Conservation (phyloP, 2,329 filamentous ascomycete species). For the Huntiella abstrusa region DNA sequence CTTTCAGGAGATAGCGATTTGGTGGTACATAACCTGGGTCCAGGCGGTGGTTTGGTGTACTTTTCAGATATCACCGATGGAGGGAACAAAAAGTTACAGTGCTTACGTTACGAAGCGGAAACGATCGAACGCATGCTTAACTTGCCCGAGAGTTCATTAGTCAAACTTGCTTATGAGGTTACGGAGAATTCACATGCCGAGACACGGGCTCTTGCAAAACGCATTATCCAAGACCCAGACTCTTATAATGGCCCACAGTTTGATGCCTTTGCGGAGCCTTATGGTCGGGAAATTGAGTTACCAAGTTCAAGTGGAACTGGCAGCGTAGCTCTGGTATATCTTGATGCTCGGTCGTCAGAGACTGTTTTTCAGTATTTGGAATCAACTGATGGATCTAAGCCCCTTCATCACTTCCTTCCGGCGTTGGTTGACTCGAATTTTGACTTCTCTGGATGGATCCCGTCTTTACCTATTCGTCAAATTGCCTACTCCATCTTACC, state of each 20-base stretch:
- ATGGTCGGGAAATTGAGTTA: constrained; percentile 2
- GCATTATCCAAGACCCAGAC: background rate
- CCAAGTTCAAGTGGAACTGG: background rate
- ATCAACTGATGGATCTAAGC: constrained; percentile 7
- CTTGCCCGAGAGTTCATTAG: constrained; percentile 15
- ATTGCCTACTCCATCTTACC: constrained; percentile 35
- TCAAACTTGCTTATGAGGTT: constrained; percentile 18
- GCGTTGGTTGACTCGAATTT: constrained; percentile 34
- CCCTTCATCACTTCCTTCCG: constrained; percentile 39
- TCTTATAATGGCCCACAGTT: background rate
- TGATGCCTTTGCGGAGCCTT: background rate
- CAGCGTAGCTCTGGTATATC: constrained; percentile 1
- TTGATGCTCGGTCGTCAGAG: constrained; percentile 24
- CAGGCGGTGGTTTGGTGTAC: constrained; percentile 49
- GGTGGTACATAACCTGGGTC: constrained; percentile 51
- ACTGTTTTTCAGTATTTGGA: constrained; percentile 18
- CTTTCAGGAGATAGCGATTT: constrained; percentile 82
- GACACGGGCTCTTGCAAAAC: constrained; percentile 12
- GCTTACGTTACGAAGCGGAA: constrained; percentile 17
- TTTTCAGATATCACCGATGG: constrained; percentile 14
- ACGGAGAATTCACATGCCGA: constrained; percentile 11
- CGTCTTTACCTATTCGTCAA: constrained; percentile 27
- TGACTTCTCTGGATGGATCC: constrained; percentile 31
- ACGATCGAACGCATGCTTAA: constrained; percentile 26
- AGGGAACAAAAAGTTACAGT: constrained; percentile 12